Evolutionary conservation across 2,329 filamentous ascomycete genomes (phyloP), one percentile per base, ranked within the genome.

Genomic region (Beauveria varroae): DNA sequence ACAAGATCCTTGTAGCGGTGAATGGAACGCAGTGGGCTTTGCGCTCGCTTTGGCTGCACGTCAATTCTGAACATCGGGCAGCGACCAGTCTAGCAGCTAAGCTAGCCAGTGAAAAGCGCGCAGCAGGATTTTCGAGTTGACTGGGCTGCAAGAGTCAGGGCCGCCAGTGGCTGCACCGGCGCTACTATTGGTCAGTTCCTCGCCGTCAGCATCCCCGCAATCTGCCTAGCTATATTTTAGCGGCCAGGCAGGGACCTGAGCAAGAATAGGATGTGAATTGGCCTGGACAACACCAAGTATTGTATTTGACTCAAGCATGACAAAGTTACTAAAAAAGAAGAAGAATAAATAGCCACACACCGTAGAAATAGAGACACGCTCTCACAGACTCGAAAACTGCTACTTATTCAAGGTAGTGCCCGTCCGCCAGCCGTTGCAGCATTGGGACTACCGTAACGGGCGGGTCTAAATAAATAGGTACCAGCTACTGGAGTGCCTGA

Each of bases 1-100:
- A 43, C 37, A 26, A 30, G 34, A 54, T 54, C 51, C 51, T 54
- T 54, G 51, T 41, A 54, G 51, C 51, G 51, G 51, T 54, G 51
- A 54, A 41, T 41, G 28, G 22, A 41, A 54, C 20, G 14, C 22
- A 54, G 51, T 54, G 51, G 51, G 51, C 20, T 34, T 24, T 3
- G 26, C 28, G n/a, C n/a, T 5, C 20, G 20, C 34, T 54, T 34
- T 34, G 44, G 24, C 49, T 51, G 49, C 49, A 51, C 26, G 49
- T 51, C 49, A 51, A 26, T 51, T 47, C 20, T 47, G 44, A 20
- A 26, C 49, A 30, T 51, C 49, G n/a, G 49, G 24, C 24, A 51
- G 49, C 28, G 49, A 51, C 24, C 22, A 34, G 30, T 34, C 30
- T 34, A 34, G 30, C 30, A 34, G 30, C 5, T 34, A 34, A 34